Conservation (phyloP, 2,329 filamentous ascomycete species). For the Cladosporium sp. region DNA sequence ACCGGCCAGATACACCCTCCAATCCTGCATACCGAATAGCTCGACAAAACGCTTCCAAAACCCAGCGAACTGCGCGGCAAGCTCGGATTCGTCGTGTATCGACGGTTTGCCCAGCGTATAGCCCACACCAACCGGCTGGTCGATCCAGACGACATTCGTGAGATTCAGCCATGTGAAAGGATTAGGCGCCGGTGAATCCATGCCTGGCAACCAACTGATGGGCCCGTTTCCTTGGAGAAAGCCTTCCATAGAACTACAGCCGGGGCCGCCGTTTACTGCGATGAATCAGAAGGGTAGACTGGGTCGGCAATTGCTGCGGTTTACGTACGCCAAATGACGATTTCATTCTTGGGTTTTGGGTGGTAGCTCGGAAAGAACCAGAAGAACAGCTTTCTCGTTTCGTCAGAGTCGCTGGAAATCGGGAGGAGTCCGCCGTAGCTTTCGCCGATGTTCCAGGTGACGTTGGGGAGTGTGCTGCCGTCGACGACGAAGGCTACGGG, state of each 20-base stretch:
- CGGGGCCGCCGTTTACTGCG: slow-evolving; percentile 35
- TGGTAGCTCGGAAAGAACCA: slow-evolving; percentile 47
- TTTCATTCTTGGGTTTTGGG: slow-evolving; percentile 39
- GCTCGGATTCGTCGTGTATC: slow-evolving; percentile 25
- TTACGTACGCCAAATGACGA: slow-evolving; percentile 31
- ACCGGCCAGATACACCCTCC: slow-evolving; percentile 62
- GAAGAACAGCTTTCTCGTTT: slow-evolving; percentile 40
- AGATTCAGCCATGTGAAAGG: slow-evolving; percentile 43
- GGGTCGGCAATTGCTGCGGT: no score
- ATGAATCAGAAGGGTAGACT: neutral
- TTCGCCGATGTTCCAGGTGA: slow-evolving; percentile 8
- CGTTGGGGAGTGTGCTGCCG: slow-evolving; percentile 1
- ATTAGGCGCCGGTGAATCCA: slow-evolving; percentile 38
- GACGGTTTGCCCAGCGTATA: slow-evolving; percentile 26
- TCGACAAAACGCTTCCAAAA: slow-evolving; percentile 29
- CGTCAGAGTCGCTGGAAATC: slow-evolving; percentile 23
- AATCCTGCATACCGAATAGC: slow-evolving; percentile 46
- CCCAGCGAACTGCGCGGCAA: slow-evolving; percentile 3
- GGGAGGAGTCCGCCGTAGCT: slow-evolving; percentile 25
- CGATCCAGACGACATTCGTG: slow-evolving; percentile 40
- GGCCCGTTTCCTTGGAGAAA: slow-evolving; percentile 45
- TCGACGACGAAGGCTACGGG: slow-evolving; percentile 35
- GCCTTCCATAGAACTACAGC: slow-evolving; percentile 42
- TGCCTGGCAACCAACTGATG: slow-evolving; percentile 26
- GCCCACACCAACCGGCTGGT: slow-evolving; percentile 36